A percentile compares a stretch with the other conserved stretches of the same genome.
Conservation (phyloP, 108 stramenopile genomes). For the Nitzschia putrida region DNA sequence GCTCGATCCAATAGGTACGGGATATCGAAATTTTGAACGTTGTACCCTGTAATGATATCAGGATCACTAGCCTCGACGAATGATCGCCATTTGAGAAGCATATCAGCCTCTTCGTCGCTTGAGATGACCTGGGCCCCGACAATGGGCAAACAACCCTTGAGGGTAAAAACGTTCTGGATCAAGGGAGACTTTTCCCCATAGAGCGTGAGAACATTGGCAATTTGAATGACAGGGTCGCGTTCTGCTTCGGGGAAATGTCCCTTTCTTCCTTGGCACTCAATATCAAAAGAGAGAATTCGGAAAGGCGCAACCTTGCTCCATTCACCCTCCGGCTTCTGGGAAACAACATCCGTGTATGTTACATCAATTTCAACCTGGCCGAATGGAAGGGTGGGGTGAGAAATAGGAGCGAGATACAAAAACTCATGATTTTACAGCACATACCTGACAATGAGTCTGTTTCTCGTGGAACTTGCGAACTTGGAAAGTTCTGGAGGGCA, state of each 20-base stretch:
- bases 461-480: slow-evolving; percentile 57
- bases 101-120: slow-evolving; percentile 89
- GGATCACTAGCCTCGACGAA: slow-evolving; percentile 93
- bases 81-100: slow-evolving; percentile 90
- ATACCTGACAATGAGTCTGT: slow-evolving; percentile 89
- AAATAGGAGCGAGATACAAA: slow-evolving; percentile 1
- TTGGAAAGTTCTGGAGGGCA: slow-evolving; percentile 85
- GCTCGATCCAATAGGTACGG: slow-evolving; percentile 98
- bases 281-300: slow-evolving; percentile 95
- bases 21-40: slow-evolving; percentile 97
- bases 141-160: slow-evolving; percentile 96
- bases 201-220: slow-evolving; percentile 92
- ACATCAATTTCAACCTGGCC: slow-evolving; percentile 92
- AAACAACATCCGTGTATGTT: slow-evolving; percentile 86
- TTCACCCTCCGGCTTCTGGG: slow-evolving; percentile 88
- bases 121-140: slow-evolving; percentile 97
- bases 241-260: slow-evolving; percentile 97
- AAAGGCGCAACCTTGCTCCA: slow-evolving; percentile 97
- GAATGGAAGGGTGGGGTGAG: slow-evolving; percentile 2
- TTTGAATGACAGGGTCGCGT: slow-evolving; percentile 99
- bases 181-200: slow-evolving; percentile 85
- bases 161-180: slow-evolving; percentile 95
- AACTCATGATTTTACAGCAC: slow-evolving; percentile 1
- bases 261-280: slow-evolving; percentile 98
- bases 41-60: slow-evolving; percentile 95